Conservation (phyloP, 2,329 filamentous ascomycete species). For the Zasmidium cellare region DNA sequence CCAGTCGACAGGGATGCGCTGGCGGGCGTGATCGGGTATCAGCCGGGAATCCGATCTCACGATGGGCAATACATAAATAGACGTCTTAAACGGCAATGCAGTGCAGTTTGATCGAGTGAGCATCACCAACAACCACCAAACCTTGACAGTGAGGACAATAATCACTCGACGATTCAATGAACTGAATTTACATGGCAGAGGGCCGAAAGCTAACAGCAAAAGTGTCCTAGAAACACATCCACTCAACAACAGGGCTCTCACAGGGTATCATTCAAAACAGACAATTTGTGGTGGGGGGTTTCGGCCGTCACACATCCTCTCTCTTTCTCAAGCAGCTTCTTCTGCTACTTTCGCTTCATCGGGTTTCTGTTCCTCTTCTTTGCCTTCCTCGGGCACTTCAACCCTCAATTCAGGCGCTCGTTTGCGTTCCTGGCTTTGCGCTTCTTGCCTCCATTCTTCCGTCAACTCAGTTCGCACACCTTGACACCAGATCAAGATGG, state of each 20-base stretch:
- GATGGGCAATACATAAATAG: too few species aligned
- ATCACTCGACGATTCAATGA: too few species aligned
- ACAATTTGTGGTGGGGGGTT: not conserved
- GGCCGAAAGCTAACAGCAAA: too few species aligned
- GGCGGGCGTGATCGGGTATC: not conserved
- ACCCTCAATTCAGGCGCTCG: constrained; percentile 33
- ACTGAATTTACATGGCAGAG: too few species aligned
- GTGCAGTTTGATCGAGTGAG: too few species aligned
- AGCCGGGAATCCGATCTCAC: not conserved
- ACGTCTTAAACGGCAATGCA: too few species aligned
- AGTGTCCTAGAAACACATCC: too few species aligned
- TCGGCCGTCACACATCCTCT: not conserved
- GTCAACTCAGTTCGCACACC: constrained; percentile 81
- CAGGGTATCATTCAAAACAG: not conserved
- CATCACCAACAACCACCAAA: too few species aligned
- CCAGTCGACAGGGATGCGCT: not conserved
- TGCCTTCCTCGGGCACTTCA: constrained; percentile 21
- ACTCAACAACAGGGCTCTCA: too few species aligned
- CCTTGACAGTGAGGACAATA: too few species aligned
- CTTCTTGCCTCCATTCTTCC: constrained; percentile 61
- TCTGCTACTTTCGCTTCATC: not conserved
- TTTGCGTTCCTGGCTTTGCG: constrained; percentile 18
- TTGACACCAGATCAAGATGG: constrained; percentile 79
- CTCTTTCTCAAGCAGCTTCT: not conserved
- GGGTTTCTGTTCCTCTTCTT: not conserved